phyloP scores from a whole-genome alignment of 495 filamentous ascomycete genomes.

The Lineolata rhizophorae region DNA sequence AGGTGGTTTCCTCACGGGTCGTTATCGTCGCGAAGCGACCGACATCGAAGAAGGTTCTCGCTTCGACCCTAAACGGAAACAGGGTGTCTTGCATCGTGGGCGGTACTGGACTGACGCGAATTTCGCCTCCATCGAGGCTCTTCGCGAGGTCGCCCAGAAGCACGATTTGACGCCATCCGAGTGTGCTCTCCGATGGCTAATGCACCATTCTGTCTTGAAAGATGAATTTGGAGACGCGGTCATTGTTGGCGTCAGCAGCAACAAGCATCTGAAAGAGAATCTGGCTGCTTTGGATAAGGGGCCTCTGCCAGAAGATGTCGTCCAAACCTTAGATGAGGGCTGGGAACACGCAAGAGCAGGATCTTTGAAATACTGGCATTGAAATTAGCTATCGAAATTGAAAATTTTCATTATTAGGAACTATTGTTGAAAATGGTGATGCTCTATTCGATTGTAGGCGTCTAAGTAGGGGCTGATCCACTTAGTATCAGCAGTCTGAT shows the following conservation, averaged over 20 bases:
- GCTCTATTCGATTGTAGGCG: too few relatives aligned
- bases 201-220: slow-evolving; percentile 21
- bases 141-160: slow-evolving; percentile 23
- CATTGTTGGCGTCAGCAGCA: slow-evolving; percentile 21
- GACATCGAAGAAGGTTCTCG: slow-evolving; percentile 21
- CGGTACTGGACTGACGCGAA: slow-evolving; percentile 27
- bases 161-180: slow-evolving; percentile 22
- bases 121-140: slow-evolving; percentile 25
- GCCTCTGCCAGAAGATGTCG: slow-evolving; percentile 18
- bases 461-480: too few relatives aligned
- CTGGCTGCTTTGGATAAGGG: slow-evolving; percentile 20
- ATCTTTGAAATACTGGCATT: too few relatives aligned
- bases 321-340: slow-evolving; percentile 8
- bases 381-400: too few relatives aligned
- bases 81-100: slow-evolving; percentile 19
- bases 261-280: slow-evolving; percentile 17
- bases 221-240: slow-evolving; percentile 20
- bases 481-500: too few relatives aligned
- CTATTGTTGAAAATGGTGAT: too few relatives aligned
- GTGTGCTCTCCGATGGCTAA: slow-evolving; percentile 27
- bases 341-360: too few relatives aligned
- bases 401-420: too few relatives aligned
- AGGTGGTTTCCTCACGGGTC: slow-evolving; percentile 27
- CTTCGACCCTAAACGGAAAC: slow-evolving; percentile 21
- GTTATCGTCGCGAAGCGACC: slow-evolving; percentile 16